Evolutionary conservation across 2,329 filamentous ascomycete genomes (phyloP), one percentile per base, ranked within the genome.

Genomic region (Fusarium sp.): DNA sequence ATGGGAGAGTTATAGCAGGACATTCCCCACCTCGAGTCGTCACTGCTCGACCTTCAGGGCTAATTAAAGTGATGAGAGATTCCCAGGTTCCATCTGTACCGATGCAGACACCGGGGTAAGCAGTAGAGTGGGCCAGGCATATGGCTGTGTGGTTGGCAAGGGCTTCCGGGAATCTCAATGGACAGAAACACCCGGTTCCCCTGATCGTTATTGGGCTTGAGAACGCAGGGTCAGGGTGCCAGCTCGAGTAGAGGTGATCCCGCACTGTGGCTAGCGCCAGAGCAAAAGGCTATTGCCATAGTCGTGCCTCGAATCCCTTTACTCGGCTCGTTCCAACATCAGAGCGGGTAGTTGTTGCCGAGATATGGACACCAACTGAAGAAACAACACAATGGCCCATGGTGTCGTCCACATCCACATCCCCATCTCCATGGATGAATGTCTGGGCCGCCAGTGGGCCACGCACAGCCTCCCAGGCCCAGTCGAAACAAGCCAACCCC

Each of bases 151-250:
- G 58, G 65, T 57, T 27, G 40, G 72, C 38, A 70, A 76, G 81
- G 79, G 78, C 77, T 81, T 82, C 79, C 82, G 81, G 78, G 74
- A 84, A 82, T 27, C 82, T 84, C 82, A 84, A 79, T 74, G 76
- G 64, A 60, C 65, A 58, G 65, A 47, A 65, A 25, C 56, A 54
- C 33, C 16, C 50, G 56, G 54, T 45, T 63, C 68, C 59, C 65
- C 65, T 57, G 59, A 59, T 38, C 31, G 25, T 45, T 13, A n/a
- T 54, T 57, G 58, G 58, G 56, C 59, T 63, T 16, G 20, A 27
- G 20, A 33, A 29, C 25, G 36, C 60, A 42, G 38, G 65, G 52
- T 6, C 14, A 36, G 31, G 27, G 63, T n/a, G 18, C 50, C 42
- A 45, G 60, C 45, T 54, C n/a, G 27, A 52, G 42, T 29, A 63